A percentile compares a stretch with the other conserved stretches of the same genome.
phyloP scores from a whole-genome alignment of 345 rosid species.

The Odontarrhena argentea region DNA sequence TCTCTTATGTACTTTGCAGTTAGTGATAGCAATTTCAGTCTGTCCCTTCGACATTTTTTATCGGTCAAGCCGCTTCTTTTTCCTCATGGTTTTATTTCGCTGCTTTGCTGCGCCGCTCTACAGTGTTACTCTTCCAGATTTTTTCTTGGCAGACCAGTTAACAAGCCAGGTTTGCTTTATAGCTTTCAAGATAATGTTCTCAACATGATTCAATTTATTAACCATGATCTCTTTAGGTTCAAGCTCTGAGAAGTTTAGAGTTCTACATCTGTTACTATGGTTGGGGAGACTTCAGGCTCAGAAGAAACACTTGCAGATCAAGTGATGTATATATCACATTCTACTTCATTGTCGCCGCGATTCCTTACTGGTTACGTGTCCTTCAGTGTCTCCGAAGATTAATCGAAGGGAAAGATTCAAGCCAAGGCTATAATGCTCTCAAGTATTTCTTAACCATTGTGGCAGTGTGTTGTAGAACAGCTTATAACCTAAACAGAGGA shows the following conservation, averaged over 20 bases:
- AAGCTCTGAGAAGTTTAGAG: conserved; percentile 72
- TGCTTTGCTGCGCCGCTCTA: conserved; percentile 44
- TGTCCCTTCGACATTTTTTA: conserved; percentile 47
- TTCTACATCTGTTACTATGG: conserved; percentile 44
- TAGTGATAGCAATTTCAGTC: conserved; percentile 20
- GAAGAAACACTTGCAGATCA: conserved; percentile 49
- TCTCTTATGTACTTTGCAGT: conserved; percentile 21
- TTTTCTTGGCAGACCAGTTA: conserved; percentile 70
- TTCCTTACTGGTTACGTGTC: conserved; percentile 63
- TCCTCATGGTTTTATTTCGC: conserved; percentile 42
- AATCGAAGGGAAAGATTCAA: conserved; percentile 57
- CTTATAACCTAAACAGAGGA: conserved; percentile 45
- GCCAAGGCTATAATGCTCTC: conserved; percentile 62
- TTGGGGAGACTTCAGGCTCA: conserved; percentile 49
- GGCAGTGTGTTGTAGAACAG: conserved; percentile 63
- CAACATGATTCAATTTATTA: background rate
- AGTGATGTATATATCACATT: conserved; percentile 46
- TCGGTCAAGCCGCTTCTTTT: conserved; percentile 42
- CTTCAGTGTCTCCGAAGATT: conserved; percentile 64
- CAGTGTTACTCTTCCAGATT: conserved; percentile 63
- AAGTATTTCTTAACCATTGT: conserved; percentile 59
- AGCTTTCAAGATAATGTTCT: background rate
- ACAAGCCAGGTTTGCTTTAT: conserved; percentile 67
- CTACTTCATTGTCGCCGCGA: conserved; percentile 56
- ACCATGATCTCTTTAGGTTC: conserved; percentile 45